These are phyloP conservation scores for Venturia effusa DNA, from an alignment of 2,329 filamentous ascomycete species.

Conservation along the genomic window DNA sequence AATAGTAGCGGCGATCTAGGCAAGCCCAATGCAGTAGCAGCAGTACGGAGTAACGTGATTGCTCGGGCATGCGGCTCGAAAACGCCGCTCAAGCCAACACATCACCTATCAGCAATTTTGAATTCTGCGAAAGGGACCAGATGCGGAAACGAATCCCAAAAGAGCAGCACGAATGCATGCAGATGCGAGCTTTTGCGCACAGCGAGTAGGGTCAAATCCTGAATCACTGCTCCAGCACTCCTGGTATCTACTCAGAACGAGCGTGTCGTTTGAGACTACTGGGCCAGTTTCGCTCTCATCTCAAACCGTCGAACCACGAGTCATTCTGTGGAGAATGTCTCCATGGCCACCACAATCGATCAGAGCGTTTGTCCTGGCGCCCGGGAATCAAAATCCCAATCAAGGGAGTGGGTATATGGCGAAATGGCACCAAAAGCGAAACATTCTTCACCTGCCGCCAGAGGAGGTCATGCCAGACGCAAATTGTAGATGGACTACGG, in stretches of 20 bases:
- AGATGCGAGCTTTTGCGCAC: neutral
- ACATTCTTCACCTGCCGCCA: neutral
- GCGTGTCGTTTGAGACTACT: neutral
- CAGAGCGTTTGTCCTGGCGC: conserved; percentile 1
- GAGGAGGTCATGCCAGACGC: neutral
- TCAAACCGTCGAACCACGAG: neutral
- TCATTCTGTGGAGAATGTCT: conserved; percentile 1
- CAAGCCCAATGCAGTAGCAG: neutral
- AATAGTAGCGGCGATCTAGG: neutral
- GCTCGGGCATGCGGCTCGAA: neutral
- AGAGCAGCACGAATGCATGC: neutral
- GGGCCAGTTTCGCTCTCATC: neutral
- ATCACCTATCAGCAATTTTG: neutral
- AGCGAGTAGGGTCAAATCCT: neutral
- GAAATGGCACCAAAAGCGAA: neutral
- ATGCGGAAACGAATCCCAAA: neutral
- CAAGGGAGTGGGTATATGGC: conserved; percentile 2
- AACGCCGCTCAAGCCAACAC: neutral
- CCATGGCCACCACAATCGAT: neutral
- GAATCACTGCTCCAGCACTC: neutral
- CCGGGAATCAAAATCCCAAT: neutral
- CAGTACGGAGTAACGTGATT: neutral
- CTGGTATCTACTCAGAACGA: neutral
- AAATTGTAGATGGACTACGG: neutral
- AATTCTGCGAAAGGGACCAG: neutral